Evolutionary conservation across 1,284 basidiomycete genomes (phyloP).

Genomic region (Papiliotrema terrestris): DNA sequence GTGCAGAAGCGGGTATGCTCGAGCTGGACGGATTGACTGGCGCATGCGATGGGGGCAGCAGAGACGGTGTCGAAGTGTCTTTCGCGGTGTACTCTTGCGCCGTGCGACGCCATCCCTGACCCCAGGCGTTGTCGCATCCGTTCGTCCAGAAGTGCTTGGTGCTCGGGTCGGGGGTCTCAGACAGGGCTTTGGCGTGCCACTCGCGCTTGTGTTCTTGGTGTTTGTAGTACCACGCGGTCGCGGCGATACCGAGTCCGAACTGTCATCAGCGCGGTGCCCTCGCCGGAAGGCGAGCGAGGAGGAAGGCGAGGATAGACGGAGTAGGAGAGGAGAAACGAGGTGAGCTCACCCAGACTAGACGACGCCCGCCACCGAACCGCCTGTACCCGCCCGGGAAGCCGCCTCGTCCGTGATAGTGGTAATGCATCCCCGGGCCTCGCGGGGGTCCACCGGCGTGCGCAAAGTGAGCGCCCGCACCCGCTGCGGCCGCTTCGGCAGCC

Average conservation of each 20-base stretch:
- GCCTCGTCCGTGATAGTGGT: slow-evolving; percentile 12
- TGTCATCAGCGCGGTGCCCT: slow-evolving; percentile 4
- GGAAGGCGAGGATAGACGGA: no score
- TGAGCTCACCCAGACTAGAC: slow-evolving; percentile 23
- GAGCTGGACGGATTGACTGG: no score
- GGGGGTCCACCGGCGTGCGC: not conserved
- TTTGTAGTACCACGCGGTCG: slow-evolving; percentile 14
- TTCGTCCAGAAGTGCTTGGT: no score
- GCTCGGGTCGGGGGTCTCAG: no score
- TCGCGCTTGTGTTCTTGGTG: slow-evolving; percentile 7
- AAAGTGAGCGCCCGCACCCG: slow-evolving; percentile 4
- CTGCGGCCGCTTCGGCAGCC: slow-evolving; percentile 8
- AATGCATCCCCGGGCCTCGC: slow-evolving; percentile 12
- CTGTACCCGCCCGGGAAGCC: not conserved
- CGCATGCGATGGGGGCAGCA: no score
- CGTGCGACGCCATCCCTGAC: not conserved
- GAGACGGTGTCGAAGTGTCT: no score
- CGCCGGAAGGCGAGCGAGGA: no score
- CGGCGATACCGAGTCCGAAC: slow-evolving; percentile 23
- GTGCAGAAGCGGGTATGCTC: no score
- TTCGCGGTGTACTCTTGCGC: not conserved
- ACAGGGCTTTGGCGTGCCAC: not conserved
- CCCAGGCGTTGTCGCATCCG: not conserved
- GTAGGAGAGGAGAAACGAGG: not conserved
- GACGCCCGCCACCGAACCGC: slow-evolving; percentile 5